These are phyloP conservation scores for Yarrowia deformans DNA, from an alignment of 805 yeast species.

Conservation along the genomic window DNA sequence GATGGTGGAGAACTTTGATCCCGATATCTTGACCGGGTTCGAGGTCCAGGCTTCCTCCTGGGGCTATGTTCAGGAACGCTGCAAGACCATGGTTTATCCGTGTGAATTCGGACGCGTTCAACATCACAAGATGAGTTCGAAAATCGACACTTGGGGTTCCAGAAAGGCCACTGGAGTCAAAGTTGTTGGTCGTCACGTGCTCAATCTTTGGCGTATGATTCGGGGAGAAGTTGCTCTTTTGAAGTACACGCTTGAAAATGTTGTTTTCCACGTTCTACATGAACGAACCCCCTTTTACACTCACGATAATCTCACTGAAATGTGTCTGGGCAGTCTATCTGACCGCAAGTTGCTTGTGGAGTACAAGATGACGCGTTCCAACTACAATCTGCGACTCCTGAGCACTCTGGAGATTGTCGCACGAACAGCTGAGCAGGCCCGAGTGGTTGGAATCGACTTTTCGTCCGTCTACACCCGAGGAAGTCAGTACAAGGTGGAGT, in stretches of 20 bases:
- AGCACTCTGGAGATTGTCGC: slow-evolving; percentile 70
- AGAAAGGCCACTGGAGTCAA: slow-evolving; percentile 74
- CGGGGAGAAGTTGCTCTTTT: slow-evolving; percentile 67
- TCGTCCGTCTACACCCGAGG: slow-evolving; percentile 88
- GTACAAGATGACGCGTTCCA: slow-evolving; percentile 58
- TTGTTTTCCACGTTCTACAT: slow-evolving; percentile 72
- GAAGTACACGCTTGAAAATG: slow-evolving; percentile 78
- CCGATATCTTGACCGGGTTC: slow-evolving; percentile 86
- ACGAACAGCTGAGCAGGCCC: slow-evolving; percentile 79
- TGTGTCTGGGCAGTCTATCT: slow-evolving; percentile 21
- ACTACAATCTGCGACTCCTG: slow-evolving; percentile 58
- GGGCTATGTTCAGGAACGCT: slow-evolving; percentile 85
- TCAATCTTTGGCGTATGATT: slow-evolving; percentile 85
- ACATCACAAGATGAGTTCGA: slow-evolving; percentile 57
- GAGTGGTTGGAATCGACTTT: slow-evolving; percentile 89
- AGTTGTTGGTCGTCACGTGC: slow-evolving; percentile 80
- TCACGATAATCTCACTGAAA: slow-evolving; percentile 55
- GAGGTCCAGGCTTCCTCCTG: slow-evolving; percentile 83
- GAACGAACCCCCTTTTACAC: slow-evolving; percentile 70
- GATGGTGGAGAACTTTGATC: slow-evolving; percentile 71
- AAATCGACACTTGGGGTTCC: slow-evolving; percentile 67
- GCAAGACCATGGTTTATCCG: slow-evolving; percentile 50
- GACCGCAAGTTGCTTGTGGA: slow-evolving; percentile 45
- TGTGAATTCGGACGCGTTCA: slow-evolving; percentile 67
- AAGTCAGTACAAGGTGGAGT: slow-evolving; percentile 93